Evolutionary conservation across 2,329 filamentous ascomycete species (phyloP).

Genomic region (Fusarium sp.): DNA sequence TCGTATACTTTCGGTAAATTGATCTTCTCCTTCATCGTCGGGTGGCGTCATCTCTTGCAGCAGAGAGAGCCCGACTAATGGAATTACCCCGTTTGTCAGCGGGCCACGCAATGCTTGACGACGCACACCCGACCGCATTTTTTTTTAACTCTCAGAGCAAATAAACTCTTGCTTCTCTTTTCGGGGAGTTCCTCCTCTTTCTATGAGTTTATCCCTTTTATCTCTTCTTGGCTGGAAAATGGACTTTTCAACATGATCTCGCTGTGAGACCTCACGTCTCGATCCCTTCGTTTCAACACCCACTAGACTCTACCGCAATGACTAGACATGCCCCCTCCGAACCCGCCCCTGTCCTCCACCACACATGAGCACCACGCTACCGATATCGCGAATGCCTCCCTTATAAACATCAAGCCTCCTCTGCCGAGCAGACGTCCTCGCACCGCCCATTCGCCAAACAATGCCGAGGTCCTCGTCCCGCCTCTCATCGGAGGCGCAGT

Average conservation of each 20-base stretch:
- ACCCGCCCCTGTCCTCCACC: constrained; percentile 39
- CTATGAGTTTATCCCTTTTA: background rate
- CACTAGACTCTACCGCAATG: constrained; percentile 29
- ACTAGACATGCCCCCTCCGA: constrained; percentile 44
- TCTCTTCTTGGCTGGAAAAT: background rate
- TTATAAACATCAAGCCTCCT: constrained; percentile 49
- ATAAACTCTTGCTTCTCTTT: constrained; percentile 23
- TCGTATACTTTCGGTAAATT: background rate
- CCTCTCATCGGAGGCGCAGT: constrained; percentile 52
- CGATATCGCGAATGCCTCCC: constrained; percentile 24
- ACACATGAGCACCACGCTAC: constrained; percentile 28
- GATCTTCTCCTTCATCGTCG: background rate
- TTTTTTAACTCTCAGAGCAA: constrained; percentile 5
- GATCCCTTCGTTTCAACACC: background rate
- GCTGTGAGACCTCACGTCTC: background rate
- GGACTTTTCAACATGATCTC: background rate
- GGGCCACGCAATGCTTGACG: constrained; percentile 52
- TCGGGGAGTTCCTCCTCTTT: background rate
- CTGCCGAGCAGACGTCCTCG: constrained; percentile 47
- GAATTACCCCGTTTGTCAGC: constrained; percentile 44
- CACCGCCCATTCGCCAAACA: constrained; percentile 44
- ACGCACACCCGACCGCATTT: constrained; percentile 42
- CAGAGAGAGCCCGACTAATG: constrained; percentile 34
- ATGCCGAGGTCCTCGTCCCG: constrained; percentile 50
- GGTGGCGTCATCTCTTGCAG: constrained; percentile 38